Conservation (phyloP, 2,329 filamentous ascomycete genomes). For the Cladosporium austrohemisphaericum region DNA sequence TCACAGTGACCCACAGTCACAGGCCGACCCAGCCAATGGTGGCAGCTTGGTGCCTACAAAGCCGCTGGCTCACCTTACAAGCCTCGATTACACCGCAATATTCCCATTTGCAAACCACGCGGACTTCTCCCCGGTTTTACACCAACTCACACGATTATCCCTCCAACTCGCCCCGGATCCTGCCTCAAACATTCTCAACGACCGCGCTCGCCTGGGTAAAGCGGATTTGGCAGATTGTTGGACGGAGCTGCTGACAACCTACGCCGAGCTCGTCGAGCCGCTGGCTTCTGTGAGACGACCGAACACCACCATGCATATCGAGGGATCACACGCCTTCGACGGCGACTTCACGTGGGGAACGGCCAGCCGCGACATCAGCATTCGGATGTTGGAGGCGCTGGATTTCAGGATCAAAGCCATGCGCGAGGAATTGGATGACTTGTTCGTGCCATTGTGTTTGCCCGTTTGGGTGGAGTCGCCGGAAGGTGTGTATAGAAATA, state of each 20-base stretch:
- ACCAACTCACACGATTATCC: conserved; percentile 28
- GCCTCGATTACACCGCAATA: conserved; percentile 33
- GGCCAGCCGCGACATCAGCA: neutral
- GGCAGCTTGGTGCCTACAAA: neutral
- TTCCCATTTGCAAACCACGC: conserved; percentile 31
- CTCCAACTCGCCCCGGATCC: conserved; percentile 43
- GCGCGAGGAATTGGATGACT: conserved; percentile 25
- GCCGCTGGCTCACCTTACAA: conserved; percentile 27
- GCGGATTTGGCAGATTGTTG: conserved; percentile 41
- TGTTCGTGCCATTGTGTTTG: conserved; percentile 26
- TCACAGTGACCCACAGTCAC: neutral
- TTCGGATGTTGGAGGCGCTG: conserved; percentile 6
- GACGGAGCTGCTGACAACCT: conserved; percentile 29
- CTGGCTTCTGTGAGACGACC: conserved; percentile 12
- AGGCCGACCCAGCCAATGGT: too few relatives aligned
- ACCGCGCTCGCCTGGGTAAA: conserved; percentile 37
- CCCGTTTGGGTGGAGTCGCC: conserved; percentile 28
- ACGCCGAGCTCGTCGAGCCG: conserved; percentile 19
- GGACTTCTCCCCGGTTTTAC: conserved; percentile 25
- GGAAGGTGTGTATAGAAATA: conserved; percentile 25
- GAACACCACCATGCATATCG: neutral
- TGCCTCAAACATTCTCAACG: conserved; percentile 37
- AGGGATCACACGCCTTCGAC: neutral
- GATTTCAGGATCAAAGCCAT: conserved; percentile 24
- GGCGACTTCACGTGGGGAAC: conserved; percentile 5